Evolutionary conservation across 83 land plant species (phyloP), one percentile per base, ranked within the genome.

Genomic region (Picea mariana): DNA sequence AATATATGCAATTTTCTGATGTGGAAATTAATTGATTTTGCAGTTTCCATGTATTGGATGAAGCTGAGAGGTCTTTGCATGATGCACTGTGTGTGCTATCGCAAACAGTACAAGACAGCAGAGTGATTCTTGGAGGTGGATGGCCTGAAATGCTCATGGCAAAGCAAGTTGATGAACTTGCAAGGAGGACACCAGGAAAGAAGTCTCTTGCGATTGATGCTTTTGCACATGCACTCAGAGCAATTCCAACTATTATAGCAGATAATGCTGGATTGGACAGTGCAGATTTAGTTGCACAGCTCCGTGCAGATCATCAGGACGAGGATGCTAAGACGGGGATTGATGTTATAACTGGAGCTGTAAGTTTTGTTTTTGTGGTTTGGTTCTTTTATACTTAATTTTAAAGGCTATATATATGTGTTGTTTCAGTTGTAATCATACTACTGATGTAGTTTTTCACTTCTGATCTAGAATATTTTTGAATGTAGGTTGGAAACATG

Each of bases 71-170:
- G 80, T 97, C 99, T 42, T 84, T 97, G 67, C 99, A 97, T 86
- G 99, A 97, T 88, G 99, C 99, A 71, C 76, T 97, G 75, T 97
- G 99, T 82, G 99, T 97, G 73, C 92, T 97, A 21, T 87, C 90
- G 3, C 96, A 93, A 67, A 97, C 99, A 38, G 98, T 97, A 17
- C 84, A 84, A 78, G 99, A 97, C 80, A 93, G 92, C 85, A 82
- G 99, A 23, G 99, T 97, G 4, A 81, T 97, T 82, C 84, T 91
- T 84, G 99, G 99, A 63, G 99, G 99, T 81, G 99, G 99, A 17
- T 95, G 99, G 99, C 99, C 99, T 55, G 99, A 97, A 85, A 91
- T 95, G 88, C 87, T 95, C 61, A 97, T 97, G 99, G 88, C 96
- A n/a, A 90, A 87, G 80, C 93, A 90, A 72, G 99, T 97, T 20